These are phyloP conservation scores for Ustilago curta DNA, from an alignment of 1,284 basidiomycete genomes.

Conservation along the genomic window DNA sequence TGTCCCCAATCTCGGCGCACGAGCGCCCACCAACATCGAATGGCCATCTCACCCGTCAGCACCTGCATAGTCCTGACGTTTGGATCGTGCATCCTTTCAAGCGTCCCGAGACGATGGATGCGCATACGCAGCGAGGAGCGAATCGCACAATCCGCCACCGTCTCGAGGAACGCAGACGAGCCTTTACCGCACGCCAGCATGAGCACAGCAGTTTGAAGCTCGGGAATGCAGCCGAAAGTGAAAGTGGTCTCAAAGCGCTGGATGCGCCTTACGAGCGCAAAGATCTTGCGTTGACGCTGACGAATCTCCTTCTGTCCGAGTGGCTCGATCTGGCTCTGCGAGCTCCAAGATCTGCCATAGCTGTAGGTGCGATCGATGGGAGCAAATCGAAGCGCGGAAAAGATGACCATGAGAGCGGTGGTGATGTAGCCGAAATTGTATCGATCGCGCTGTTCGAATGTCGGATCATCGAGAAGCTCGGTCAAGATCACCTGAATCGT, in stretches of 20 bases:
- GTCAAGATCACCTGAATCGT: constrained; percentile 27
- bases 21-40: constrained; percentile 48
- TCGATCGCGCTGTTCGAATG: constrained; percentile 30
- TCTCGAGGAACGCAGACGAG: constrained; percentile 26
- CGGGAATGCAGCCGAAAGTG: constrained; percentile 27
- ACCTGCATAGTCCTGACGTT: constrained; percentile 1
- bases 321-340: constrained; percentile 12
- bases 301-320: constrained; percentile 33
- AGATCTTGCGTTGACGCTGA: constrained; percentile 29
- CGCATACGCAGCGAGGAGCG: constrained; percentile 50
- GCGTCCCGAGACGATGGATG: constrained; percentile 36
- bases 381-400: constrained; percentile 25
- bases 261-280: constrained; percentile 38
- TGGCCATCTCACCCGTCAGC: constrained; percentile 34
- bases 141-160: constrained; percentile 32
- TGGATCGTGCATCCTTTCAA: constrained; percentile 24
- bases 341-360: constrained; percentile 14
- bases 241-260: constrained; percentile 31
- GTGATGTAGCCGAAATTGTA: constrained; percentile 35
- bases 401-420: constrained; percentile 40
- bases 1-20: constrained; percentile 39
- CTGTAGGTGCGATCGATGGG: constrained; percentile 33
- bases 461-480: constrained; percentile 28
- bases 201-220: constrained; percentile 35
- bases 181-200: constrained; percentile 38